Evolutionary conservation across 225 moss, liverwort and hornwort genomes (phyloP).

Genomic region (Sphagnum contortum): DNA sequence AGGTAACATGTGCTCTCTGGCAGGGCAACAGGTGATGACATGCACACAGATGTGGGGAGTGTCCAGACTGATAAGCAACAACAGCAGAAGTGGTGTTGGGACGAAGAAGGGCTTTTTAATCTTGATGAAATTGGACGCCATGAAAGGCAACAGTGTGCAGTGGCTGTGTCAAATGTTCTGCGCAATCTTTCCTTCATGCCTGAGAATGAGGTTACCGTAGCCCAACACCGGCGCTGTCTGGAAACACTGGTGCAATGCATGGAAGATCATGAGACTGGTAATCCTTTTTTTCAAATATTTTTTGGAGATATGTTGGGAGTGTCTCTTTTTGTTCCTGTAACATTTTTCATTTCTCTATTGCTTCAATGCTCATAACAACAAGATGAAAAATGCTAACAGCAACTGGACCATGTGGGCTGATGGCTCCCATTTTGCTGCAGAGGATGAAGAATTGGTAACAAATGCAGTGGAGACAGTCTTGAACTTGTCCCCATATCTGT

Average conservation of each 20-base stretch:
- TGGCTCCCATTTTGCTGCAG: constrained; percentile 13
- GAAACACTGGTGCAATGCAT: constrained; percentile 68
- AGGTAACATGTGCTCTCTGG: constrained; percentile 1
- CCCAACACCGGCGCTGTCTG: constrained; percentile 62
- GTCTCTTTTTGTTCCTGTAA: no score
- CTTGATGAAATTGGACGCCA: constrained; percentile 84
- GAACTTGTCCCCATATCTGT: constrained; percentile 76
- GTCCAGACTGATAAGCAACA: constrained; percentile 24
- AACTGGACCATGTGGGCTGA: no score
- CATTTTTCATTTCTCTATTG: no score
- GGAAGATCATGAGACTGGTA: constrained; percentile 79
- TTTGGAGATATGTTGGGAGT: no score
- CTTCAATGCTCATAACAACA: no score
- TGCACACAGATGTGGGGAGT: constrained; percentile 26
- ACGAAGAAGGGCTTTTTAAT: constrained; percentile 94
- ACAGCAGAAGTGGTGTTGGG: constrained; percentile 87
- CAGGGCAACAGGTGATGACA: constrained; percentile 43
- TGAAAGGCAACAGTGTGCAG: constrained; percentile 86
- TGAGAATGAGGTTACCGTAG: constrained; percentile 78
- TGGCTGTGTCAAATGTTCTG: constrained; percentile 82
- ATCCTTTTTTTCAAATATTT: background rate
- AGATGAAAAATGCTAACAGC: no score
- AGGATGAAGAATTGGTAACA: constrained; percentile 91
- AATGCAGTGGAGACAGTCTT: constrained; percentile 73
- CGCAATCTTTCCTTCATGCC: constrained; percentile 93